Evolutionary conservation across 2,329 filamentous ascomycete genomes (phyloP), one percentile per base, ranked within the genome.

Genomic region (Penicillium sp.): DNA sequence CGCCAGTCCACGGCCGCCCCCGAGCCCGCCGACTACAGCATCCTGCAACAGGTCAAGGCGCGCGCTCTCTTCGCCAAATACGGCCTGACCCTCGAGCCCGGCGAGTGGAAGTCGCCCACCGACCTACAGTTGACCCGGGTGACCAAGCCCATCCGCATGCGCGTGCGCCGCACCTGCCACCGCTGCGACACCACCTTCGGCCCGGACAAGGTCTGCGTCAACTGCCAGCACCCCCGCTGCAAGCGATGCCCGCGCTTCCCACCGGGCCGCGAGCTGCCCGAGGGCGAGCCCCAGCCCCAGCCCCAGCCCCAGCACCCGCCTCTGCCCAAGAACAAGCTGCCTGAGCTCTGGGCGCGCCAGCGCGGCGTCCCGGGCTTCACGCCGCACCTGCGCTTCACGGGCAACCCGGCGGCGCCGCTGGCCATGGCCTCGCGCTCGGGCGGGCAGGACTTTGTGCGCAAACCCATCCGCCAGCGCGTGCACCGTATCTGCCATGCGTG

Each of bases 171-270:
- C 31, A 83, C 78, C 48, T 96, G 90, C 66, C 90, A 95, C 67
- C 76, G 79, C 52, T 96, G 90, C 71, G 78, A 82, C 43, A 79
- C 83, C 10, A 78, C 78, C 16, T 94, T 91, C 62, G 83, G 84
- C 40, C 66, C 77, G 14, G 79, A 83, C 56, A 88, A 84, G 68
- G 74, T 84, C 44, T 95, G 90, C 67, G 66, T 76, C 50, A 79
- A 79, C 51, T 96, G 90, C 70, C 77, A 85, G 53, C 90, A 96
- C 68, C 73, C 74, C 32, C 80, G 87, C 51, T 96, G 90, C 77
- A 84, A 80, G 59, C 81, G 85, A 58, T 96, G 90, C 63, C 79
- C 81, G 18, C 81, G 87, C 39, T 80, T 84, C 56, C 89, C 89
- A 21, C 72, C 78, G 37, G 81, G 82, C 69, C 80, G 78, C 51